Percentiles rank a stretch among this genome's conserved stretches.
These are phyloP conservation scores for Geotrichum armillariae DNA, from an alignment of 1,139 yeast species.

Conservation along the genomic window DNA sequence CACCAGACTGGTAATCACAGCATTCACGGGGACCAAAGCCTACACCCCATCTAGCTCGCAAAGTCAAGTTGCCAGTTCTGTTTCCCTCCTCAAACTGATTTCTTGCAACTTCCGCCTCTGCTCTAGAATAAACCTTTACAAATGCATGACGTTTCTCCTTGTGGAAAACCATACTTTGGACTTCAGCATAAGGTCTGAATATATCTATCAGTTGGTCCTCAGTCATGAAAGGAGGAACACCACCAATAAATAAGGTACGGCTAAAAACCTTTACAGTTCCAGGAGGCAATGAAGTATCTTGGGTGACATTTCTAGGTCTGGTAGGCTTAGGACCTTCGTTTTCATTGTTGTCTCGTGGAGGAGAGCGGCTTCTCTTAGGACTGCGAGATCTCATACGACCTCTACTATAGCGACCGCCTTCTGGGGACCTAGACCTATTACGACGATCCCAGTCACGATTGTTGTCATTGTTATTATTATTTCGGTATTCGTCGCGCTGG, in stretches of 20 bases:
- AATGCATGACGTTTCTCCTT: conserved; percentile 93
- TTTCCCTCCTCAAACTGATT: conserved; percentile 50
- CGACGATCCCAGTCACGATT: conserved; percentile 43
- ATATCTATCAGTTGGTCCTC: conserved; percentile 61
- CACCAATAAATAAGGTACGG: conserved; percentile 91
- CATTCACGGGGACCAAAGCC: conserved; percentile 99
- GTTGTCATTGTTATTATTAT: no score
- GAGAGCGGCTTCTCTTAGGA: conserved; percentile 31
- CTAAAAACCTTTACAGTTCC: conserved; percentile 82
- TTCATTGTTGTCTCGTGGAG: conserved; percentile 45
- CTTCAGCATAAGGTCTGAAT: conserved; percentile 88
- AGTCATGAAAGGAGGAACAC: conserved; percentile 81
- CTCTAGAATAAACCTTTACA: conserved; percentile 93
- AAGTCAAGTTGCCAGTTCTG: conserved; percentile 52
- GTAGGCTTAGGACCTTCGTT: conserved; percentile 47
- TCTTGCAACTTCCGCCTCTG: conserved; percentile 80
- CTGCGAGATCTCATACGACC: conserved; percentile 39
- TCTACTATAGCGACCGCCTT: conserved; percentile 34
- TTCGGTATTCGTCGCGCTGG: conserved; percentile 20
- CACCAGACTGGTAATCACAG: conserved; percentile 90
- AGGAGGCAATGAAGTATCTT: conserved; percentile 71
- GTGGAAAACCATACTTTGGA: conserved; percentile 85
- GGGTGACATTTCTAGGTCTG: conserved; percentile 61
- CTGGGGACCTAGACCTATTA: conserved; percentile 59
- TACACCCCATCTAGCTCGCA: conserved; percentile 95